Base-by-base conservation (phyloP, 73 alveolate species). In the Urostyla sp. region DNA sequence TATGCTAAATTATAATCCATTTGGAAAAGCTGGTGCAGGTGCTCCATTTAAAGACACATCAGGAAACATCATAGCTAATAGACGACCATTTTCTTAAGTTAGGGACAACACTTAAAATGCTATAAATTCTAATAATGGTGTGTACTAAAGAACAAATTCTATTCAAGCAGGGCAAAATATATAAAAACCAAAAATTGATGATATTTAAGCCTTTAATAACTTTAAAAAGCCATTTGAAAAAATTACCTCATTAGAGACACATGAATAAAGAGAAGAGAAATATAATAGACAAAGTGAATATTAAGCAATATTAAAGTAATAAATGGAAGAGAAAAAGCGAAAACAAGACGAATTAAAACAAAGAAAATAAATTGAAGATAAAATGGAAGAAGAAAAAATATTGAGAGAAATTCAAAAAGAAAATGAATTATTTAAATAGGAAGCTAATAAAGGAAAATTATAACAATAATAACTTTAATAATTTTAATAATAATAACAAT, bases 1-100 rank as follows among this genome's bases (percentile, higher is more conserved):
- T 30, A n/a, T 48, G 3, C 11, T 23, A 8, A 58, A 50, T 26
- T 77, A 77, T 31, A 49, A 77, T 32, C 89, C 89, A 15, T 77
- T 77, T 61, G 89, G 89, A 6, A 77, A 60, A 61, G 89, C 75
- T 0, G 89, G 89, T 0, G 32, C 81, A 4, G 89, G 89, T 0
- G 89, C 89, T 28, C 89, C 89, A 7, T 72, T 60, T 24, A 58
- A 28, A 24, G 87, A 40, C 38, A 35, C 43, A 56, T 61, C 37
- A 6, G 87, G 87, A 0, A 54, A 75, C 27, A 30, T 56, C 0
- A 57, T 75, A 2, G 20, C 87, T 5, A 34, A 54, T 11, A 54
- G 89, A 53, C 58, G 75, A 38, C 74, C 80, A 1, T 30, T 36
- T 37, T 69, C 83, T 24, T n/a, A 69, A 18, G 48, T 77, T 16